Conservation (phyloP, 2,329 filamentous ascomycete genomes). For the Teratosphaeria nubilosa region DNA sequence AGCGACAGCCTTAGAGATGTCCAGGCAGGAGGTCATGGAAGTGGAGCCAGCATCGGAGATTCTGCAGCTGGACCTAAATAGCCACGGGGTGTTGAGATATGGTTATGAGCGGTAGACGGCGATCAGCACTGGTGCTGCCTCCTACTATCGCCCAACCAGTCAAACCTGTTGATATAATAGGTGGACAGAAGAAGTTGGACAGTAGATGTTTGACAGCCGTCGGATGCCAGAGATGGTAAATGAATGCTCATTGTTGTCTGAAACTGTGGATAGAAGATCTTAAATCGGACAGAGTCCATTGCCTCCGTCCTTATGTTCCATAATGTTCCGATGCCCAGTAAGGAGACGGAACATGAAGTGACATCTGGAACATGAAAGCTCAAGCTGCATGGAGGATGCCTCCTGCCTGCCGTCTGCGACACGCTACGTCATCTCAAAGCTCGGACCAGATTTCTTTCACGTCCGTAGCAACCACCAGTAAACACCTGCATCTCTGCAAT, state of each 20-base stretch:
- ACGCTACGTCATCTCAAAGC: background rate
- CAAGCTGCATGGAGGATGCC: no score
- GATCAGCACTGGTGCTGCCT: background rate
- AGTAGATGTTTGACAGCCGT: background rate
- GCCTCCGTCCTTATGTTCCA: no score
- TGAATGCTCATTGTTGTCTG: no score
- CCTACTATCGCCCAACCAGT: background rate
- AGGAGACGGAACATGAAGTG: no score
- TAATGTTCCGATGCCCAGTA: no score
- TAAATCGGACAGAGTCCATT: no score
- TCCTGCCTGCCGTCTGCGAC: background rate
- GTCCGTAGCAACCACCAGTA: background rate
- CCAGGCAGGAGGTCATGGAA: background rate
- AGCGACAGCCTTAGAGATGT: background rate
- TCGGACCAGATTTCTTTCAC: background rate
- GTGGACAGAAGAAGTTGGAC: background rate
- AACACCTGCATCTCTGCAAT: background rate
- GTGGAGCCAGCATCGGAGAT: conserved; percentile 2
- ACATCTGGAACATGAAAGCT: no score
- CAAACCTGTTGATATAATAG: background rate
- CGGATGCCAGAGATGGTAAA: no score
- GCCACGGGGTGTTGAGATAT: background rate
- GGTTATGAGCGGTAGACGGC: background rate
- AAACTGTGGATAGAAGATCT: no score
- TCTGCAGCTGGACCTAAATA: background rate